Evolutionary conservation across 805 yeast genomes (phyloP).

Genomic region (Zygosaccharomyces bisporus): DNA sequence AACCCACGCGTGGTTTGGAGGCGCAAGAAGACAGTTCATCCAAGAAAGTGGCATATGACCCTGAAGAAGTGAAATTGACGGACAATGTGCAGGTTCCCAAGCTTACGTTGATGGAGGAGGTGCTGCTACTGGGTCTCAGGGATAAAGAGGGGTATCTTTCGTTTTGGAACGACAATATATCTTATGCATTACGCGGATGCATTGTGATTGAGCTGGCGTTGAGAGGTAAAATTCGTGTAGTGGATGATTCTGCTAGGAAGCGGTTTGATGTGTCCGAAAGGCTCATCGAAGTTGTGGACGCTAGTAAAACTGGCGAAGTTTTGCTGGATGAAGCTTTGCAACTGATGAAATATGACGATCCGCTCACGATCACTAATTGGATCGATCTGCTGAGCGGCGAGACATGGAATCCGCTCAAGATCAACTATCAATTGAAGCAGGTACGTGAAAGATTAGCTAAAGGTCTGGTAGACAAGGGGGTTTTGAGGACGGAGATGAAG

Average conservation of each 20-base stretch:
- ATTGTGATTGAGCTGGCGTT: conserved; percentile 88
- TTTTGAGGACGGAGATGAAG: conserved; percentile 90
- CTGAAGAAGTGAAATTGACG: conserved; percentile 46
- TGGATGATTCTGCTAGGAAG: conserved; percentile 88
- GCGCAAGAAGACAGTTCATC: conserved; percentile 34
- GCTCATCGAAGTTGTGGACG: conserved; percentile 79
- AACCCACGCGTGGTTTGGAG: conserved; percentile 15
- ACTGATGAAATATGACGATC: conserved; percentile 80
- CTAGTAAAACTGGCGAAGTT: conserved; percentile 89
- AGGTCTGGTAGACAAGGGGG: conserved; percentile 95
- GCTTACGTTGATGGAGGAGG: conserved; percentile 95
- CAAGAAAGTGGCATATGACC: conserved; percentile 79
- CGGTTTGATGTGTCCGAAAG: conserved; percentile 86
- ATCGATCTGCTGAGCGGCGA: conserved; percentile 91
- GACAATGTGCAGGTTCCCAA: conserved; percentile 52
- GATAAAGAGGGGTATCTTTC: conserved; percentile 95
- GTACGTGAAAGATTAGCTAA: conserved; percentile 95
- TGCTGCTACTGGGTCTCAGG: conserved; percentile 83
- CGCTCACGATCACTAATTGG: conserved; percentile 82
- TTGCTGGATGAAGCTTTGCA: conserved; percentile 89
- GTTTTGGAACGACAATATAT: conserved; percentile 97
- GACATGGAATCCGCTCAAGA: conserved; percentile 95
- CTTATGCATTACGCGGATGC: conserved; percentile 94
- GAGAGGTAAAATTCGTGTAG: conserved; percentile 81
- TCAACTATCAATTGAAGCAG: conserved; percentile 92